Conservation (phyloP, 768 basidiomycete genomes). For the Macrolepiota dolichaula region DNA sequence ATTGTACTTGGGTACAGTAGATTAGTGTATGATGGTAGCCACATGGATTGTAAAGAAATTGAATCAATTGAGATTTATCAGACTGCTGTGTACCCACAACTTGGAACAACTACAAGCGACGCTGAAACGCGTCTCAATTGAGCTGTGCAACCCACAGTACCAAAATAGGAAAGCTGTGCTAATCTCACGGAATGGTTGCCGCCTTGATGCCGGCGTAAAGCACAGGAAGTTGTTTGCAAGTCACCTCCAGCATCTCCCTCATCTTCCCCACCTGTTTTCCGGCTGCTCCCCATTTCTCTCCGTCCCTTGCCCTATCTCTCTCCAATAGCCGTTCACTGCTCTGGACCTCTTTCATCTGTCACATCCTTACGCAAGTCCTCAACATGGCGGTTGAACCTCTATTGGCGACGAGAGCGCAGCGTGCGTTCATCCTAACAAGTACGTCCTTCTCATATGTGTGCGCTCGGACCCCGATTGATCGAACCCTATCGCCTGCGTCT, state of each 20-base stretch:
- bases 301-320: constrained; percentile 9
- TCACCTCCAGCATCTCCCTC: neutral
- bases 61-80: too few relatives aligned
- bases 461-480: constrained; percentile 2
- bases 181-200: neutral
- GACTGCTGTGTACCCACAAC: neutral
- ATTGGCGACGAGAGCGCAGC: constrained; percentile 69
- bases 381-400: constrained; percentile 71
- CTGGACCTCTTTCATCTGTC: neutral
- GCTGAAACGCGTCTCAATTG: neutral
- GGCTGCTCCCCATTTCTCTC: neutral
- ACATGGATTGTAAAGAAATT: too few relatives aligned
- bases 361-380: neutral
- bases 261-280: constrained; percentile 1
- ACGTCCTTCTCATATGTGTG: constrained; percentile 22
- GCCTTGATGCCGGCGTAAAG: neutral
- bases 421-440: constrained; percentile 71
- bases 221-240: neutral
- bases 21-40: neutral
- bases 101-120: neutral
- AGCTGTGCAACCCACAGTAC: neutral
- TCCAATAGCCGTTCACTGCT: neutral
- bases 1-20: too few relatives aligned
- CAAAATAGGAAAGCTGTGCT: constrained; percentile 7
- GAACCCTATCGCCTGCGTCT: constrained; percentile 12